phyloP scores from a whole-genome alignment of 2,329 filamentous ascomycete genomes.

The Xylaria sp. region DNA sequence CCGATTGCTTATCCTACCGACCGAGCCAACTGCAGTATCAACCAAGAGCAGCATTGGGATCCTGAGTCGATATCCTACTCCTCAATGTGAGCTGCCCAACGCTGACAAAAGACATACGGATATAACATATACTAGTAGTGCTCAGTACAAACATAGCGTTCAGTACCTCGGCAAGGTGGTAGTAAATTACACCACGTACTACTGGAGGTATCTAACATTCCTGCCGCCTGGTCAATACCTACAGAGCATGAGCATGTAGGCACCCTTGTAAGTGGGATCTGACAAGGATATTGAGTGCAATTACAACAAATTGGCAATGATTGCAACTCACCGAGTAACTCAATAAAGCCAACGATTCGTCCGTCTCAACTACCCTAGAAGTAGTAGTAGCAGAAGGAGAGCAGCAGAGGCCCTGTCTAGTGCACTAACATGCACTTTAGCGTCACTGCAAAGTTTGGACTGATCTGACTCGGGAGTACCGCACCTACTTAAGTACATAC shows the following conservation, averaged over 20 bases:
- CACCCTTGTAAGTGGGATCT: not conserved
- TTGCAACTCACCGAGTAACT: conserved; percentile 7
- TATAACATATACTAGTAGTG: no score
- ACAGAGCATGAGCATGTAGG: not conserved
- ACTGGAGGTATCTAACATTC: not conserved
- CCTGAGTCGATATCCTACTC: no score
- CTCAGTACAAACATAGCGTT: no score
- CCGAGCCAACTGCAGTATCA: not conserved
- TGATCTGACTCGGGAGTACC: not conserved
- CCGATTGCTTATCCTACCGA: not conserved
- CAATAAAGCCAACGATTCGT: conserved; percentile 6
- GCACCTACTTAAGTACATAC: no score
- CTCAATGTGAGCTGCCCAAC: no score
- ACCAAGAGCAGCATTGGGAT: no score
- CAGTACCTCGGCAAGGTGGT: not conserved
- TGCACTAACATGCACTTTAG: conserved; percentile 15
- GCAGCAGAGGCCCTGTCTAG: not conserved
- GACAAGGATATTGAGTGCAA: not conserved
- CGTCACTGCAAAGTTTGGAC: not conserved
- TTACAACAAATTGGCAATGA: not conserved
- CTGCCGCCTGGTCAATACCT: not conserved
- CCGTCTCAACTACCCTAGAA: not conserved
- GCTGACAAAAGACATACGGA: no score
- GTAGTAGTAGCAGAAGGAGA: not conserved
- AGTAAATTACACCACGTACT: no score